Conservation (phyloP, 805 yeast genomes). For the Novakomyces olei region DNA sequence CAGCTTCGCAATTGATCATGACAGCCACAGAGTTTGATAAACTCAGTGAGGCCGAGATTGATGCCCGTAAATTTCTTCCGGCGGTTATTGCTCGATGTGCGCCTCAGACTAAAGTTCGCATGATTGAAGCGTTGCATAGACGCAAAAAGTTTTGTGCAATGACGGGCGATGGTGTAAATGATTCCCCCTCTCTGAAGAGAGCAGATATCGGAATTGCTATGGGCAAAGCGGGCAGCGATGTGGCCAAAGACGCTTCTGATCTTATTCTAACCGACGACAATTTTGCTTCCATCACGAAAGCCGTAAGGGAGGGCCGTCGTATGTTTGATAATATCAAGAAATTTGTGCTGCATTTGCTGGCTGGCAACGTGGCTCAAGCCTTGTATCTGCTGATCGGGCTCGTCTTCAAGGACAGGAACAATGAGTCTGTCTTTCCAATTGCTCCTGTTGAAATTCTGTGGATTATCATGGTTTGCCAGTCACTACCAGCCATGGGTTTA, state of each 20-base stretch:
- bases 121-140: slow-evolving; percentile 56
- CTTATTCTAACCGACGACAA: slow-evolving; percentile 57
- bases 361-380: slow-evolving; percentile 54
- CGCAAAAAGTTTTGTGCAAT: slow-evolving; percentile 46
- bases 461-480: slow-evolving; percentile 58
- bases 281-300: slow-evolving; percentile 57
- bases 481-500: slow-evolving; percentile 69
- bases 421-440: slow-evolving; percentile 57
- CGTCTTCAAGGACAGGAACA: slow-evolving; percentile 40
- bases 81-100: slow-evolving; percentile 66
- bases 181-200: slow-evolving; percentile 51
- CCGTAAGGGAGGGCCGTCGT: slow-evolving; percentile 60
- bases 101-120: slow-evolving; percentile 59
- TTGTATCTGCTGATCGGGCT: slow-evolving; percentile 47
- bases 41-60: slow-evolving; percentile 38
- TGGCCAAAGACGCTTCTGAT: slow-evolving; percentile 66
- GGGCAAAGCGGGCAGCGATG: slow-evolving; percentile 67
- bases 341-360: slow-evolving; percentile 49
- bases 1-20: slow-evolving; percentile 48
- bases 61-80: slow-evolving; percentile 41
- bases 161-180: slow-evolving; percentile 75
- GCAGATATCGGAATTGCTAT: slow-evolving; percentile 71
- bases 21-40: slow-evolving; percentile 51
- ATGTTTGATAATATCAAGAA: slow-evolving; percentile 62
- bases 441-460: slow-evolving; percentile 63